Percentiles rank a stretch among this genome's conserved stretches.
These are phyloP conservation scores for Epicoccum sorghinum DNA, from an alignment of 2,329 filamentous ascomycete species.

Conservation along the genomic window DNA sequence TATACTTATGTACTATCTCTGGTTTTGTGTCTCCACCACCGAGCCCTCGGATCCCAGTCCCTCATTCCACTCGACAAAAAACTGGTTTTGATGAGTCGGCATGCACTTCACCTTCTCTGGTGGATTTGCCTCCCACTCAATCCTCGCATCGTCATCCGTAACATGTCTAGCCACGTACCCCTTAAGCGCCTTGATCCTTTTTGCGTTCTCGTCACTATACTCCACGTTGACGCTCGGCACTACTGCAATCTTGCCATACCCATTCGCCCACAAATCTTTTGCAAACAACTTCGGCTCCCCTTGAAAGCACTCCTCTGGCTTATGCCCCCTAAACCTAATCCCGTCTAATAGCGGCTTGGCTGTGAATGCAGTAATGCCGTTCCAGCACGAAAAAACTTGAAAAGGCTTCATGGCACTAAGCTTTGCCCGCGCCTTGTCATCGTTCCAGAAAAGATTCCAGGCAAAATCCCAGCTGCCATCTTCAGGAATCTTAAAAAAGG, in stretches of 20 bases:
- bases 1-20: not conserved
- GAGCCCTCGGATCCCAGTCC: not conserved
- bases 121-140: conserved; percentile 54
- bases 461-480: conserved; percentile 55
- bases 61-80: conserved; percentile 20
- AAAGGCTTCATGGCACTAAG: conserved; percentile 54
- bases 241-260: conserved; percentile 59
- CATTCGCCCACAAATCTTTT: conserved; percentile 58
- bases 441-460: conserved; percentile 56
- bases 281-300: conserved; percentile 64
- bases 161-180: conserved; percentile 55
- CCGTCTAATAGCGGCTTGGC: conserved; percentile 56
- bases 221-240: conserved; percentile 63
- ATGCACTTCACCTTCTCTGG: conserved; percentile 59
- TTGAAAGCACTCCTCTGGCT: conserved; percentile 56
- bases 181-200: conserved; percentile 57
- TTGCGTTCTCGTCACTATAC: conserved; percentile 56
- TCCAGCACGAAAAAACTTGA: conserved; percentile 68
- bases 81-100: conserved; percentile 31
- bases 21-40: not conserved
- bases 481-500: conserved; percentile 61
- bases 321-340: conserved; percentile 54
- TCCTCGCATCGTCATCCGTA: conserved; percentile 35
- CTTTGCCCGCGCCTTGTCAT: conserved; percentile 44
- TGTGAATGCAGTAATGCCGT: conserved; percentile 59